Evolutionary conservation across 2,329 filamentous ascomycete species (phyloP).

Genomic region (Annulohypoxylon truncatum): DNA sequence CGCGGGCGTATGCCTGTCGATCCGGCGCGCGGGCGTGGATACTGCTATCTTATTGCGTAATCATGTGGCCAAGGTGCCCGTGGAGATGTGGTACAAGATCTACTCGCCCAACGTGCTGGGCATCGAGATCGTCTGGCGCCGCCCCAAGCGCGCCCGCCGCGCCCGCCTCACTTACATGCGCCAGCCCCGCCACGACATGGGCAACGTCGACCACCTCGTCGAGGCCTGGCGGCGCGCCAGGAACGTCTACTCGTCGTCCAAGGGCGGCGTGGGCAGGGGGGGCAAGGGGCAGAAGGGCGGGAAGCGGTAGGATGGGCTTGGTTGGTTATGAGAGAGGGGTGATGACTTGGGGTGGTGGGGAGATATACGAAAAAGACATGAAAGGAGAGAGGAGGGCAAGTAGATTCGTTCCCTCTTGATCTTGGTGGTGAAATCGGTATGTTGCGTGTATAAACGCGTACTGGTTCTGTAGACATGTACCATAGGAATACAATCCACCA

Average conservation of each 20-base stretch:
- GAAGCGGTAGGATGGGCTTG: conserved; percentile 19
- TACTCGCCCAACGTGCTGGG: conserved; percentile 90
- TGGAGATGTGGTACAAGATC: conserved; percentile 98
- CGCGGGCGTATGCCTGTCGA: conserved; percentile 86
- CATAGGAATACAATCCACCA: conserved; percentile 25
- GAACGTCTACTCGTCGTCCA: conserved; percentile 54
- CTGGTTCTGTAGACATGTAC: conserved; percentile 25
- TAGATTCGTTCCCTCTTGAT: not conserved
- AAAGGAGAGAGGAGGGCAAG: not conserved
- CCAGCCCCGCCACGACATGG: conserved; percentile 86
- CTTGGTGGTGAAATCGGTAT: not conserved
- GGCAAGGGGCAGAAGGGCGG: not conserved
- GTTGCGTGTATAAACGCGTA: conserved; percentile 6
- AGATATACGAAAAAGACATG: too few species aligned
- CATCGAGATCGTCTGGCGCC: conserved; percentile 92
- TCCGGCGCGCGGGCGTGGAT: conserved; percentile 88
- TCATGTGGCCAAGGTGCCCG: conserved; percentile 84
- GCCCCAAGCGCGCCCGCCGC: conserved; percentile 84
- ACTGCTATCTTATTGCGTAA: conserved; percentile 88
- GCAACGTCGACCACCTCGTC: conserved; percentile 85
- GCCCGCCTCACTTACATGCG: conserved; percentile 93
- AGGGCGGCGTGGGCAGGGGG: conserved; percentile 34
- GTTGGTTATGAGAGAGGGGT: not conserved
- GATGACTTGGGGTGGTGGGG: not conserved
- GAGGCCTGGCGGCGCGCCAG: conserved; percentile 63